Evolutionary conservation across 192 early-diverging fungal genomes (phyloP), one percentile per base, ranked within the genome.

Genomic region (Linnemannia zychae): DNA sequence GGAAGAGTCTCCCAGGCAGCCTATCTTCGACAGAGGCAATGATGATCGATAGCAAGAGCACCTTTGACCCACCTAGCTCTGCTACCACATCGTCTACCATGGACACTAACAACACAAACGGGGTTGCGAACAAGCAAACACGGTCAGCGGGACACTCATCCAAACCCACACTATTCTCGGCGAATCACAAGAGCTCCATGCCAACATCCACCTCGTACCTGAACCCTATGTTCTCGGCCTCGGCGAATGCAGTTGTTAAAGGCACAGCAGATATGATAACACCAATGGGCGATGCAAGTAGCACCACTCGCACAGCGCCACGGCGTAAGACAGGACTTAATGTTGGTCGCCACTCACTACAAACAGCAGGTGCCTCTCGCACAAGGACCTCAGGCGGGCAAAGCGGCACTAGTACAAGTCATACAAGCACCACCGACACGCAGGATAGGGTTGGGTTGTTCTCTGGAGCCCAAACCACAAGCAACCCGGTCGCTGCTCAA

Each of bases 321-420:
- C 77, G 83, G 6, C 83, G 83, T 3, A 85, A 85, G 28, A 85
- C 83, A 6, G 77, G 57, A 4, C 50, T 85, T 0, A 67, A 69
- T 31, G 69, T 70, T 7, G 83, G 83, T 24, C 77, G 83, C 22
- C 38, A 72, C 28, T 79, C 82, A 1, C 46, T 79, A 13, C 83
- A 85, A 17, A 34, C 80, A 31, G 34, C 77, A 11, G 53, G 31
- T 47, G 57, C 57, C 36, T 75, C 37, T 71, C 66, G 67, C 3
- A 60, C 38, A 24, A n/a, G 17, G 63, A 38, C 12, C 9, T 18
- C 76, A 24, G 20, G 49, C 40, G 48, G 67, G n/a, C 28, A 44
- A 15, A 36, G 0, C 1, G 18, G 22, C 15, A 76, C 50, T 36
- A 60, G 74, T 18, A 18, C 28, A 18, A n/a, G 40, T 5, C 60